Conservation (phyloP, 805 yeast genomes). For the Hanseniaspora taiwanica region DNA sequence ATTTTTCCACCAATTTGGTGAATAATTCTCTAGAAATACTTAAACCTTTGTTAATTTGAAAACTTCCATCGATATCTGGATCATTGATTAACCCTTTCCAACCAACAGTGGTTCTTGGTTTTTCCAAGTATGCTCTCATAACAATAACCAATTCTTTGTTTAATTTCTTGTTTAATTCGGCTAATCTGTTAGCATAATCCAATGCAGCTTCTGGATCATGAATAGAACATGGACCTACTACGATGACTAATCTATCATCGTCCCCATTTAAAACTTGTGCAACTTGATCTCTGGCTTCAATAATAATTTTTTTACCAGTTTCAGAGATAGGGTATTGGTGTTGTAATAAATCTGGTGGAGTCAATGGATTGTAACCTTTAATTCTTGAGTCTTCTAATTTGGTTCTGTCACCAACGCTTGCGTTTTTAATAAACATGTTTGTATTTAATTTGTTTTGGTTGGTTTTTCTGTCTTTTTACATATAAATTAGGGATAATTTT, state of each 20-base stretch:
- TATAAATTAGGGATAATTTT: neutral
- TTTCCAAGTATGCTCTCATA: constrained; percentile 96
- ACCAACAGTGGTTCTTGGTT: constrained; percentile 97
- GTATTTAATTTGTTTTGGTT: neutral
- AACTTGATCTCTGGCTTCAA: constrained; percentile 66
- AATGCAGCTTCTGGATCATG: constrained; percentile 89
- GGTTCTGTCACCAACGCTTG: constrained; percentile 69
- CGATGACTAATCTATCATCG: constrained; percentile 78
- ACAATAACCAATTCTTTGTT: constrained; percentile 69
- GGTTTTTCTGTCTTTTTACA: neutral
- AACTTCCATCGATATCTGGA: constrained; percentile 88
- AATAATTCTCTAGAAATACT: constrained; percentile 80
- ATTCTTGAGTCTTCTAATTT: constrained; percentile 70
- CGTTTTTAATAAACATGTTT: constrained; percentile 78
- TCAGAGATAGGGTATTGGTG: constrained; percentile 65
- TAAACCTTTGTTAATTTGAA: constrained; percentile 89
- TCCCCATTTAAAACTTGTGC: constrained; percentile 31
- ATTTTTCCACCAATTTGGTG: constrained; percentile 56
- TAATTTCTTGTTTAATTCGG: constrained; percentile 44
- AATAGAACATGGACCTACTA: constrained; percentile 94
- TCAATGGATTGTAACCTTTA: constrained; percentile 83
- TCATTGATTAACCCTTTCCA: constrained; percentile 98
- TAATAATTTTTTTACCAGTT: constrained; percentile 45
- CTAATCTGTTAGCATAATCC: constrained; percentile 66
- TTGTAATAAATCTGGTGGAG: constrained; percentile 90